These are phyloP conservation scores for Dichotomocladium elegans DNA, from an alignment of 371 early-diverging fungal species.

Conservation along the genomic window DNA sequence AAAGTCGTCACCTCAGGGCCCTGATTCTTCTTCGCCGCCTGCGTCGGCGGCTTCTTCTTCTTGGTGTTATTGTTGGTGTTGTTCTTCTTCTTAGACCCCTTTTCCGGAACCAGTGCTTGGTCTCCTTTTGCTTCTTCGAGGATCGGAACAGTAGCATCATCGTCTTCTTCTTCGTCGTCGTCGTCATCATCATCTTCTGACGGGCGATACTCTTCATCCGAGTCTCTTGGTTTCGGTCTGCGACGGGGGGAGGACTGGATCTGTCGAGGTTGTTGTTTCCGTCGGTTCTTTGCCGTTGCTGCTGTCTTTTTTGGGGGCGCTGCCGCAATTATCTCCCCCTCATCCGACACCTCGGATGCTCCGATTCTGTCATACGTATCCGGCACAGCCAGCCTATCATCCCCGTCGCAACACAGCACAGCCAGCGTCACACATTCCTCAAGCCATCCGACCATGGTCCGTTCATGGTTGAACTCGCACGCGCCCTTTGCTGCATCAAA, in stretches of 20 bases:
- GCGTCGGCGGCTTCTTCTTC: no score
- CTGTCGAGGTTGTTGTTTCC: background rate
- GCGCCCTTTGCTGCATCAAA: slow-evolving; percentile 27
- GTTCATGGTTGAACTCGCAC: slow-evolving; percentile 22
- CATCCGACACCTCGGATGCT: slow-evolving; percentile 9
- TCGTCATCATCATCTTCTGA: slow-evolving; percentile 15
- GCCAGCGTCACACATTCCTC: slow-evolving; percentile 32
- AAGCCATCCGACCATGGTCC: slow-evolving; percentile 38
- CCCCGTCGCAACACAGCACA: slow-evolving; percentile 6
- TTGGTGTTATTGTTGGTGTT: background rate
- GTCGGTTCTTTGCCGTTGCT: background rate
- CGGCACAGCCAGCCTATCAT: background rate
- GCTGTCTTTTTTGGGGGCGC: no score
- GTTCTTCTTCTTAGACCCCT: background rate
- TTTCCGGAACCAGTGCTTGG: no score
- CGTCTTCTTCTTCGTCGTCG: slow-evolving; percentile 4
- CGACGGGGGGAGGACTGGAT: no score
- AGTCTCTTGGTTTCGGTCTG: slow-evolving; percentile 18
- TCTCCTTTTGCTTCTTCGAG: slow-evolving; percentile 2
- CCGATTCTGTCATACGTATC: slow-evolving; percentile 2
- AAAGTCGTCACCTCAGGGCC: background rate
- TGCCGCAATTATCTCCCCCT: slow-evolving; percentile 14
- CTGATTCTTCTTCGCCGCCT: background rate
- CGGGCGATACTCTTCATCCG: slow-evolving; percentile 39
- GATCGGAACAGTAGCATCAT: no score